Base-by-base conservation (phyloP, 345 rosid genomes). In the Sisymbrium irio region DNA sequence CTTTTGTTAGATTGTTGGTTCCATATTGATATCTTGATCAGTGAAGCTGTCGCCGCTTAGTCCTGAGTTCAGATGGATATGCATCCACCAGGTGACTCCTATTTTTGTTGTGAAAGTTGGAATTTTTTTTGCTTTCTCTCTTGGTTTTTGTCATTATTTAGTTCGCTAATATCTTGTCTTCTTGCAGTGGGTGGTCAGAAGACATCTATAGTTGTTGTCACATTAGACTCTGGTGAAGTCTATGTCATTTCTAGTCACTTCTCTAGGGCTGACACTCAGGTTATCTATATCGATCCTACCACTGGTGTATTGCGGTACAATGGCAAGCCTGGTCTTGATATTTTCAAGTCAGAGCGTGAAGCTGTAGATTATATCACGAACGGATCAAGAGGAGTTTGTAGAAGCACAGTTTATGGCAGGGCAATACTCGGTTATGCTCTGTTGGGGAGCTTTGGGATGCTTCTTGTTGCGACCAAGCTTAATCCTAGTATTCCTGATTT, bases 361-460 rank as follows among this genome's bases (percentile, higher is more conserved):
- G 97, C 99, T 68, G 62, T 92, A 35, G 83, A 87, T 59, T 85
- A 78, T 71, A 57, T 94, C 75, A 87, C 91, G 5, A 81, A 84
- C 63, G 96, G 93, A 30, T 87, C 95, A 40, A 80, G 77, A 54
- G 85, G 89, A 82, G 71, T 47, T 40, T 77, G 81, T 67, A 82
- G 72, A 84, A 86, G 85, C 67, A 58, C 76, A 37, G 71, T 71
- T 67, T 69, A 76, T 77, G 97, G 84, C 37, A 85, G 81, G 83
- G 99, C 86, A 2, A 85, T 94, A 73, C 77, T 94, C 35, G 99
- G 99, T 40, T 94, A 92, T 73, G 92, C 96, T 56, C 87, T 89
- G 53, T 74, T 94, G 82, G 97, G 99, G 74, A 82, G 93, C 65
- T 81, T 71, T 39, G 91, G 93, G 27, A 67, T 88, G 86, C 99